Evolutionary conservation across 1,284 basidiomycete genomes (phyloP).

Genomic region (Mycosarcoma maydis): DNA sequence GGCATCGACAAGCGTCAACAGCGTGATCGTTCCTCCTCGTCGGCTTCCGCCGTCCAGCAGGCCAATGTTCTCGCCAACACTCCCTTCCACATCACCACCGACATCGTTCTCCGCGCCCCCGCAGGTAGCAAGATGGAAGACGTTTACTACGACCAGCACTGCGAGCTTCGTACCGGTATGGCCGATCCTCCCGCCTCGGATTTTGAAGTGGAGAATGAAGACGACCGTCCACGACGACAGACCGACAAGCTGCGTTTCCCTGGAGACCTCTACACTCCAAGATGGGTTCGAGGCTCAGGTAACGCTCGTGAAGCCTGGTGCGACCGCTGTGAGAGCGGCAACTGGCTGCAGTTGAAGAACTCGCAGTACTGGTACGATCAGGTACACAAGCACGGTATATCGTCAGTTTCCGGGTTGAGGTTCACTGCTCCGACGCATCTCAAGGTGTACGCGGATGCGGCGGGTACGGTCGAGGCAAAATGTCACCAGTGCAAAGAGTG

Average conservation of each 20-base stretch:
- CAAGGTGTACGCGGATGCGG: conserved; percentile 46
- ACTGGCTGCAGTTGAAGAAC: conserved; percentile 57
- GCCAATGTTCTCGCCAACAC: conserved; percentile 43
- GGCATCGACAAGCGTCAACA: conserved; percentile 34
- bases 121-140: conserved; percentile 50
- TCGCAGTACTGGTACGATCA: conserved; percentile 60
- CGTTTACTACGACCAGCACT: conserved; percentile 54
- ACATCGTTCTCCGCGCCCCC: conserved; percentile 51
- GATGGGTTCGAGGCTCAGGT: conserved; percentile 53
- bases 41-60: conserved; percentile 35
- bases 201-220: conserved; percentile 47
- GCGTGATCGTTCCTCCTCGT: conserved; percentile 34
- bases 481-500: conserved; percentile 58
- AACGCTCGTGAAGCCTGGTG: conserved; percentile 56
- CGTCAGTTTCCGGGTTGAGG: conserved; percentile 46
- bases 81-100: conserved; percentile 47
- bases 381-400: conserved; percentile 56
- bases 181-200: conserved; percentile 45
- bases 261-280: conserved; percentile 55
- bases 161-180: conserved; percentile 37
- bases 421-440: conserved; percentile 53
- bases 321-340: conserved; percentile 52
- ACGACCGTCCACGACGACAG: conserved; percentile 46
- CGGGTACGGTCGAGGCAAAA: conserved; percentile 50
- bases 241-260: conserved; percentile 55